Evolutionary conservation across 768 basidiomycete species (phyloP).

Genomic region (Kwoniella sp.): DNA sequence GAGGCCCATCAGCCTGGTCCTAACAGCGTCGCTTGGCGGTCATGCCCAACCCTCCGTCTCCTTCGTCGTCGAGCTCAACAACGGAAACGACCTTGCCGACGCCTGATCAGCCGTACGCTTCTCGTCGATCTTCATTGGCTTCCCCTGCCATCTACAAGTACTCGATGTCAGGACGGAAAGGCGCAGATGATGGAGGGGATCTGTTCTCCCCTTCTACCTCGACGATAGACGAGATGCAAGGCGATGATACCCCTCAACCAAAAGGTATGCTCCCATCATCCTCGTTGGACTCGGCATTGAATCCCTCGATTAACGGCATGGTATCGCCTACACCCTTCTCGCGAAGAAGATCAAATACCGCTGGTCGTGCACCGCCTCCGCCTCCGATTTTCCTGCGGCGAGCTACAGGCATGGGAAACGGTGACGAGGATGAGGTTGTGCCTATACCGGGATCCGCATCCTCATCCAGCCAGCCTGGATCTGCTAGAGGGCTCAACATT

Average conservation of each 20-base stretch:
- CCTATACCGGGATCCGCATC: conserved; percentile 17
- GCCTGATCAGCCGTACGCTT: conserved; percentile 24
- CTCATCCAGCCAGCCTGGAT: conserved; percentile 3
- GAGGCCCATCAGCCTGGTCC: background rate
- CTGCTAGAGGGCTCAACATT: conserved; percentile 29
- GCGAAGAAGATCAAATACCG: conserved; percentile 17
- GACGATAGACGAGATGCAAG: background rate
- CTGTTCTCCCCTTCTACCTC: conserved; percentile 9
- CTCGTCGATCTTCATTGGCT: conserved; percentile 22
- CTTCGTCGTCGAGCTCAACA: conserved; percentile 17
- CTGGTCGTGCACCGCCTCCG: conserved; percentile 34
- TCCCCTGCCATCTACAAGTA: conserved; percentile 7
- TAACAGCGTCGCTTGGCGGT: background rate
- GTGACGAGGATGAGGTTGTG: conserved; percentile 9
- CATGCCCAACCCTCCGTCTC: conserved; percentile 17
- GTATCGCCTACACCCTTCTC: conserved; percentile 24
- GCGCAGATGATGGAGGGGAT: conserved; percentile 7
- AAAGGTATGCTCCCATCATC: conserved; percentile 7
- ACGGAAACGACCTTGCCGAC: conserved; percentile 27
- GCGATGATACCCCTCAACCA: conserved; percentile 3
- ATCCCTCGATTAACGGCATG: background rate
- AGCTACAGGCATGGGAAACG: conserved; percentile 29
- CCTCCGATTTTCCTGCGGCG: conserved; percentile 42
- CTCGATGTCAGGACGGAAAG: conserved; percentile 6
- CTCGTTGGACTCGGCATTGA: background rate